Conservation (phyloP, 495 filamentous ascomycete genomes). For the Cercophora samala region DNA sequence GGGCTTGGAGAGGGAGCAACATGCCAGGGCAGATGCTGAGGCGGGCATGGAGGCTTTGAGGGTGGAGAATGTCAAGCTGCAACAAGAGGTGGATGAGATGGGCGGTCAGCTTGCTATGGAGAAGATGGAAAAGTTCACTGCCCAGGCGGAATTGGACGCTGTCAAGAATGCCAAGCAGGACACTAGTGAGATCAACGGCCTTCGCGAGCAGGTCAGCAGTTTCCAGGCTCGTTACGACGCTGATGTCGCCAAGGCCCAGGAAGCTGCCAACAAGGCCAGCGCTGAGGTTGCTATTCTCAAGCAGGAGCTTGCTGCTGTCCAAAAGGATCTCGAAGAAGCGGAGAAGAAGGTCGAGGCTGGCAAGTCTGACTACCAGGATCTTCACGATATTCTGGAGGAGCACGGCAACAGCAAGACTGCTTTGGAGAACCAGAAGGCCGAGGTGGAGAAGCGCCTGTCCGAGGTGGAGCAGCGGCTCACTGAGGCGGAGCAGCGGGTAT, state of each 20-base stretch:
- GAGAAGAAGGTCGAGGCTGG: conserved; percentile 48
- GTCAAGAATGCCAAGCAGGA: conserved; percentile 51
- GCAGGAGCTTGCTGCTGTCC: conserved; percentile 39
- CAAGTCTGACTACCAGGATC: conserved; percentile 53
- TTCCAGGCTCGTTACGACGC: conserved; percentile 41
- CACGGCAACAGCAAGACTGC: conserved; percentile 38
- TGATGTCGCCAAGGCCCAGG: conserved; percentile 28
- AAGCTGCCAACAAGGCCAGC: conserved; percentile 32
- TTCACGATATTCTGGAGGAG: conserved; percentile 40
- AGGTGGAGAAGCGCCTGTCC: conserved; percentile 37
- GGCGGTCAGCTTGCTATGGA: conserved; percentile 49
- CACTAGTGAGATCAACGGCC: conserved; percentile 42
- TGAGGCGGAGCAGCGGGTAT: conserved; percentile 15
- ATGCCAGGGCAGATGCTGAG: conserved; percentile 26
- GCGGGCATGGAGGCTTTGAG: conserved; percentile 25
- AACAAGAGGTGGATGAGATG: conserved; percentile 44
- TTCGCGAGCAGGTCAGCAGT: conserved; percentile 36
- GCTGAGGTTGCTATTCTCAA: conserved; percentile 34
- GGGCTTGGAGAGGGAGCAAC: conserved; percentile 25
- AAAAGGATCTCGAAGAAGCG: conserved; percentile 52
- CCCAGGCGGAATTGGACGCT: conserved; percentile 54
- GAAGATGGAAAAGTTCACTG: conserved; percentile 54
- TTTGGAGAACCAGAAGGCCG: conserved; percentile 47
- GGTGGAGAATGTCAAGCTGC: conserved; percentile 36
- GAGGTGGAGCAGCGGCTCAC: conserved; percentile 31